phyloP scores from a whole-genome alignment of 106 monocot species.

The Triglochin maritima region DNA sequence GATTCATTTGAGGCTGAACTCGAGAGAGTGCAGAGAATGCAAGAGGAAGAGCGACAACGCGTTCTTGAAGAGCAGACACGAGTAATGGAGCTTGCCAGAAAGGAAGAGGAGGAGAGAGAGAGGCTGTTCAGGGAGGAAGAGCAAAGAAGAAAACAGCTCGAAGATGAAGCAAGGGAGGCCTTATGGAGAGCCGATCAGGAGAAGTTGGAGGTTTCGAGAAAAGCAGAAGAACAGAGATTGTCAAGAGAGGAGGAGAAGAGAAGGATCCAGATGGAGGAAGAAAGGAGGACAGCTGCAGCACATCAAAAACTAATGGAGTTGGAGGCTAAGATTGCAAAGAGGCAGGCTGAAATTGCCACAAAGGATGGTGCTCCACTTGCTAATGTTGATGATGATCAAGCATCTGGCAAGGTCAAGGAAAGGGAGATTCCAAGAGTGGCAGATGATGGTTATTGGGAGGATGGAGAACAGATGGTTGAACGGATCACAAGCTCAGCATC shows the following conservation, averaged over 20 bases:
- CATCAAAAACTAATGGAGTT: conserved; percentile 67
- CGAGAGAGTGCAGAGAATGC: conserved; percentile 67
- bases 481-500: conserved; percentile 29
- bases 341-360: conserved; percentile 36
- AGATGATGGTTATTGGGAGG: conserved; percentile 44
- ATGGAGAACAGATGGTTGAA: conserved; percentile 51
- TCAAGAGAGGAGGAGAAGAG: conserved; percentile 83
- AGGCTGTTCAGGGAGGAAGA: conserved; percentile 65
- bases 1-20: conserved; percentile 98
- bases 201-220: conserved; percentile 48
- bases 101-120: conserved; percentile 84
- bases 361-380: conserved; percentile 26
- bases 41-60: conserved; percentile 74
- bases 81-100: conserved; percentile 59
- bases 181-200: conserved; percentile 75
- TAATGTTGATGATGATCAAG: conserved; percentile 14
- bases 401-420: conserved; percentile 12
- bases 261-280: conserved; percentile 59
- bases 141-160: conserved; percentile 48
- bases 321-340: conserved; percentile 71
- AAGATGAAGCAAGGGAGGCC: conserved; percentile 77
- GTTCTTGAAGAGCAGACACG: conserved; percentile 64
- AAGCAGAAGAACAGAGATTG: conserved; percentile 58
- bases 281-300: conserved; percentile 87
- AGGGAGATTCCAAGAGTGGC: conserved; percentile 16